phyloP scores from a whole-genome alignment of 345 rosid species.

The Arabis alpina region DNA sequence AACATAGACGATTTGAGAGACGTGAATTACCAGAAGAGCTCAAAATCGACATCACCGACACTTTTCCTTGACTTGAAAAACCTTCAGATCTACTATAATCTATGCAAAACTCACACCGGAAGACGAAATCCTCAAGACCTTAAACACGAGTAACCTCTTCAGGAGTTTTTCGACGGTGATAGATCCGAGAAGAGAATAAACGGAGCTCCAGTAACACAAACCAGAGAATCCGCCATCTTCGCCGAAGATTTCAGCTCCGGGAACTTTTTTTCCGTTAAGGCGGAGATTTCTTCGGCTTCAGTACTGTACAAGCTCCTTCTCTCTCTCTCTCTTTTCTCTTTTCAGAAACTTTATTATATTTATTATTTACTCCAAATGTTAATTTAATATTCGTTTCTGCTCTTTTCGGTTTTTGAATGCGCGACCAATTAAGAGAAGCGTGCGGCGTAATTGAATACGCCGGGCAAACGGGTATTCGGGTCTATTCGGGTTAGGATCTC shows the following conservation, averaged over 20 bases:
- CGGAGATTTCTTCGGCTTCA: constrained; percentile 56
- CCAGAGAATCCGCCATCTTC: constrained; percentile 52
- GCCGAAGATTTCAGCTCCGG: constrained; percentile 41
- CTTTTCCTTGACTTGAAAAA: constrained; percentile 22
- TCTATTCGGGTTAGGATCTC: too few species aligned
- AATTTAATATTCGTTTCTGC: constrained; percentile 26
- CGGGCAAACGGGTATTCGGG: too few species aligned
- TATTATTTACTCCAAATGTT: neutral
- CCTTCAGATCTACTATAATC: constrained; percentile 38
- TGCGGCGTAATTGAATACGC: constrained; percentile 40
- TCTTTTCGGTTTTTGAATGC: constrained; percentile 44
- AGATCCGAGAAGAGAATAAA: constrained; percentile 48
- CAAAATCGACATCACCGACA: constrained; percentile 44
- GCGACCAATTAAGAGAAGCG: constrained; percentile 46
- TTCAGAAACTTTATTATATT: constrained; percentile 3
- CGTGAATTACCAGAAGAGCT: constrained; percentile 36
- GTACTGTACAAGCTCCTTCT: constrained; percentile 40
- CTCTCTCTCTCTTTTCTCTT: constrained; percentile 14
- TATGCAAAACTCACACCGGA: constrained; percentile 24
- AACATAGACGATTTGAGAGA: neutral
- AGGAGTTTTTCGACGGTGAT: constrained; percentile 43
- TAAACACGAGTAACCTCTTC: constrained; percentile 33
- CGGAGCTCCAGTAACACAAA: constrained; percentile 46
- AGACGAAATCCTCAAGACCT: constrained; percentile 26
- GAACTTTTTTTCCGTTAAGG: constrained; percentile 42